phyloP scores from a whole-genome alignment of 2,329 filamentous ascomycete genomes.

The Colletotrichum sp. region DNA sequence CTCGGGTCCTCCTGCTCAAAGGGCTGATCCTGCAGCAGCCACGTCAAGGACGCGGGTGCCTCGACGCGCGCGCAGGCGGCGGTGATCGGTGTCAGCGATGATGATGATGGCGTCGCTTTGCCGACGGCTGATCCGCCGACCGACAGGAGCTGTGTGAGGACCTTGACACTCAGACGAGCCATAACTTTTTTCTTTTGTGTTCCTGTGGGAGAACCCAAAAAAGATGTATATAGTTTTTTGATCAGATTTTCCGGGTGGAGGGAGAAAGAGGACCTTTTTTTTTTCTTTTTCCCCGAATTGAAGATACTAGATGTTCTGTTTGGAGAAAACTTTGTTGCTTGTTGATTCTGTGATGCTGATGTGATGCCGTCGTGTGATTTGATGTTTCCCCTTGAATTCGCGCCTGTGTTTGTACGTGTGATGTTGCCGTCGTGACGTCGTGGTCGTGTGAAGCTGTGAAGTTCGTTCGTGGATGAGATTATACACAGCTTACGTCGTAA shows the following conservation, averaged over 20 bases:
- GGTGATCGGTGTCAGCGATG: not conserved
- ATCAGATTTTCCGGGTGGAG: not conserved
- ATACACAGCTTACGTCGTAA: not conserved
- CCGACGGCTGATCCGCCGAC: not conserved
- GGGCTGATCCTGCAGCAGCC: conserved; percentile 17
- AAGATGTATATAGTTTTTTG: not conserved
- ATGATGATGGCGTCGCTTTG: not conserved
- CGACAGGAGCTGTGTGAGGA: conserved; percentile 5
- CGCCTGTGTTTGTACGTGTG: not conserved
- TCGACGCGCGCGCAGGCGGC: conserved; percentile 8
- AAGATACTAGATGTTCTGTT: not conserved
- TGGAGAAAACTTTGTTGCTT: not conserved
- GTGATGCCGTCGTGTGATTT: not conserved
- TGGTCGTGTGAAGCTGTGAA: not conserved
- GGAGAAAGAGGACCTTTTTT: not conserved
- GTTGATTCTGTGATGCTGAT: not conserved
- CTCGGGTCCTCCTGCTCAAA: conserved; percentile 19
- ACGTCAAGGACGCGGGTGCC: conserved; percentile 12
- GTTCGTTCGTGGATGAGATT: not conserved
- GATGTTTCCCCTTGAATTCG: rapidly evolving
- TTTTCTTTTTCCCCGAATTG: not conserved
- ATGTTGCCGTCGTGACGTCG: not conserved
- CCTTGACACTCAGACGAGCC: conserved; percentile 14
- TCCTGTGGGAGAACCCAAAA: not conserved
- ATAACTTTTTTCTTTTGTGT: not conserved